Evolutionary conservation across 1,139 yeast genomes (phyloP).

Genomic region (Protomyces gravidus): DNA sequence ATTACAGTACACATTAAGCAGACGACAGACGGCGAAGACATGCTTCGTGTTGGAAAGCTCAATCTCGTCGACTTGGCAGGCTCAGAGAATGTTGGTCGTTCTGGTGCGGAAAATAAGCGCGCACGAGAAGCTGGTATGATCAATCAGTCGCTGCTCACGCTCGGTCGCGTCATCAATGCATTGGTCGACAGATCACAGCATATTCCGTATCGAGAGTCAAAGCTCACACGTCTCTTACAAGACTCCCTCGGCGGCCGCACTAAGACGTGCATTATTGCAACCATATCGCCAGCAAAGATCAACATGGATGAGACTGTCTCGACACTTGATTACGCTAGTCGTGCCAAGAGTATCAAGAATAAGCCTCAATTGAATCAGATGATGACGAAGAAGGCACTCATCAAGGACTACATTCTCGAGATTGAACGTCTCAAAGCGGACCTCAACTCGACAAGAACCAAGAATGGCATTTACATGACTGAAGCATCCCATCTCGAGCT

Average conservation of each 20-base stretch:
- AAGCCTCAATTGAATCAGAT: conserved; percentile 61
- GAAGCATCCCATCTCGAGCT: conserved; percentile 50
- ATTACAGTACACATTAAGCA: conserved; percentile 52
- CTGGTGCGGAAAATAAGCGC: conserved; percentile 72
- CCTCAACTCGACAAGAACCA: conserved; percentile 55
- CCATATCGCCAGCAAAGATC: conserved; percentile 72
- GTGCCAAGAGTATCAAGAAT: conserved; percentile 74
- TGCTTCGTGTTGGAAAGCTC: conserved; percentile 51
- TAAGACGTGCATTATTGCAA: conserved; percentile 73
- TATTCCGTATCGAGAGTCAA: conserved; percentile 82
- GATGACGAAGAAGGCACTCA: conserved; percentile 49
- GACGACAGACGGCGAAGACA: conserved; percentile 43
- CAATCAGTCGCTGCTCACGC: conserved; percentile 72
- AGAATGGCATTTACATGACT: conserved; percentile 63
- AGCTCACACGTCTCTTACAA: conserved; percentile 69
- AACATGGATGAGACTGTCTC: conserved; percentile 75
- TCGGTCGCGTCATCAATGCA: conserved; percentile 79
- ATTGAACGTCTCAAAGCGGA: conserved; percentile 60
- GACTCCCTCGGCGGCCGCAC: conserved; percentile 83
- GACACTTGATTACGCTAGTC: conserved; percentile 77
- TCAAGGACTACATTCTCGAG: conserved; percentile 52
- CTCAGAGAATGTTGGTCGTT: conserved; percentile 70
- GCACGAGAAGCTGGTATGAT: conserved; percentile 88
- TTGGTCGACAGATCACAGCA: conserved; percentile 59
- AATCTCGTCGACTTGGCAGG: conserved; percentile 88